These are phyloP conservation scores for Kockiozyma suomiensis DNA, from an alignment of 805 yeast genomes.

Conservation along the genomic window DNA sequence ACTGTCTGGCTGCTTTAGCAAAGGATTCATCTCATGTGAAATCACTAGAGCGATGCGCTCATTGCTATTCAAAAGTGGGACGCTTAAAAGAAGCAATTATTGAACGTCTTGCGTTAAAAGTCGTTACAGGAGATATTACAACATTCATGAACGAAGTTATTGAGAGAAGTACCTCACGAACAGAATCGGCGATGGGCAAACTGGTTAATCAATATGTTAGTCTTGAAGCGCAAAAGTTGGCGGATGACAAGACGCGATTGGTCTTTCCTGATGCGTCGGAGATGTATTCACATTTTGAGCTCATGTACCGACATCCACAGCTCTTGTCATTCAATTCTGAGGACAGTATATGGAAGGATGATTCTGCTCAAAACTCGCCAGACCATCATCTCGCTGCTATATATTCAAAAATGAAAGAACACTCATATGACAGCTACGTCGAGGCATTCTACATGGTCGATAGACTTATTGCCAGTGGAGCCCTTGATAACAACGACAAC, in stretches of 20 bases:
- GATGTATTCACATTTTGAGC: conserved; percentile 7
- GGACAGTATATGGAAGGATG: not conserved
- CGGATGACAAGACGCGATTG: not conserved
- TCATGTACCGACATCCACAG: not conserved
- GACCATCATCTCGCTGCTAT: not conserved
- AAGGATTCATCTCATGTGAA: conserved; percentile 87
- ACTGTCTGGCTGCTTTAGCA: conserved; percentile 80
- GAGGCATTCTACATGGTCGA: conserved; percentile 2
- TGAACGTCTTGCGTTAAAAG: not conserved
- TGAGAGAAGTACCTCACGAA: not conserved
- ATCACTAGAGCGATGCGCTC: conserved; percentile 53
- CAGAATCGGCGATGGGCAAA: not conserved
- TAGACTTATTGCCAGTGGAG: not conserved
- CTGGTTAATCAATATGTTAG: not conserved
- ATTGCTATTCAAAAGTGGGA: not conserved
- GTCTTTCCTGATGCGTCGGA: conserved; percentile 14
- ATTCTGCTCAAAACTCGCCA: not conserved
- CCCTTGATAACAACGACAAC: not conserved
- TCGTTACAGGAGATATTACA: not conserved
- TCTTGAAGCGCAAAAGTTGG: not conserved
- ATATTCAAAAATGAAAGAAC: not conserved
- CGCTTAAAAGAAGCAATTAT: not conserved
- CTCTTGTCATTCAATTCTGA: not conserved
- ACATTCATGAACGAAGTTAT: not conserved
- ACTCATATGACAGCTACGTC: conserved; percentile 1